These are phyloP conservation scores for Knufia fluminis DNA, from an alignment of 2,329 filamentous ascomycete species.

Conservation along the genomic window DNA sequence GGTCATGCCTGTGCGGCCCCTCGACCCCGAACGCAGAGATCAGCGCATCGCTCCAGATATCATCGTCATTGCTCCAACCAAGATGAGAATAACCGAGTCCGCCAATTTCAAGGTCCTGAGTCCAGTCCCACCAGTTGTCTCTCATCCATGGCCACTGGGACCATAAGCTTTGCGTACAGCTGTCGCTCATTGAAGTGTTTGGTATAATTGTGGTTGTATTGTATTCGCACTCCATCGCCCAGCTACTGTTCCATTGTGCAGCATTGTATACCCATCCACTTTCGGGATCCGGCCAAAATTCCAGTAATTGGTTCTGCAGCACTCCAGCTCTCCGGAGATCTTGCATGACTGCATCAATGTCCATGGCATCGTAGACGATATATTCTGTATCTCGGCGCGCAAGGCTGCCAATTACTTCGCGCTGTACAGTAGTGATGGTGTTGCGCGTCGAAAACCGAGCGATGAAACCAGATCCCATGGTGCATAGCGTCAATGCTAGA, in stretches of 20 bases:
- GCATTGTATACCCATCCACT: conserved; percentile 11
- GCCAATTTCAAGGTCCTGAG: neutral
- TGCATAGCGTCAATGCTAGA: conserved; percentile 9
- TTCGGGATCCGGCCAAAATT: conserved; percentile 11
- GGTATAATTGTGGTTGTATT: conserved; percentile 1
- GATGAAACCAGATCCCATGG: conserved; percentile 12
- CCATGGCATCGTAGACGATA: conserved; percentile 6
- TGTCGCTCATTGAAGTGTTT: neutral
- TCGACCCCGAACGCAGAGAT: too few relatives aligned
- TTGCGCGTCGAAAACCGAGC: conserved; percentile 12
- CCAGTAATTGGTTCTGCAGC: conserved; percentile 10
- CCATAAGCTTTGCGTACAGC: conserved; percentile 8
- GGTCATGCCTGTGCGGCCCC: too few relatives aligned
- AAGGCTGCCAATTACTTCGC: conserved; percentile 9
- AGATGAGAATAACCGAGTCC: neutral
- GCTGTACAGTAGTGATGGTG: neutral
- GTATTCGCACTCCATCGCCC: conserved; percentile 12
- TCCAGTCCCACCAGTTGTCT: conserved; percentile 2
- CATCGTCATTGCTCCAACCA: too few relatives aligned
- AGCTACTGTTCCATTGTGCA: conserved; percentile 14
- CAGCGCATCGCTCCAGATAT: neutral
- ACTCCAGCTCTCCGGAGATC: conserved; percentile 12
- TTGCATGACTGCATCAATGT: conserved; percentile 9
- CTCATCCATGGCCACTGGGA: conserved; percentile 7
- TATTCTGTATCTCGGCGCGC: conserved; percentile 3